These are phyloP conservation scores for Diaporthe amygdali DNA, from an alignment of 2,329 filamentous ascomycete species.

Conservation along the genomic window DNA sequence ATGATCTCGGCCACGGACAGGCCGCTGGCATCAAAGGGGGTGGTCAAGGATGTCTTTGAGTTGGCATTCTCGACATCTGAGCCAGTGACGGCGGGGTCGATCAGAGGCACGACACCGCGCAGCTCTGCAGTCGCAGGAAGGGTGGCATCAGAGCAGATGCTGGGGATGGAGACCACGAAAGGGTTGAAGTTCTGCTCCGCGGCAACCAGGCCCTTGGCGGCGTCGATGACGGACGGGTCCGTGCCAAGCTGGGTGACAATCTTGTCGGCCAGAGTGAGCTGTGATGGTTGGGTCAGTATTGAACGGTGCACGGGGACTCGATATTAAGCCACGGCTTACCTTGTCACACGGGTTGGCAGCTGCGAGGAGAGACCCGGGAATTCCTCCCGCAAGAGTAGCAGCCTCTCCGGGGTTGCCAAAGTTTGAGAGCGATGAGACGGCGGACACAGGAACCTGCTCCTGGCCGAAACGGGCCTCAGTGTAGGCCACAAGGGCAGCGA, in stretches of 20 bases:
- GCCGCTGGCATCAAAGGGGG: slow-evolving; percentile 64
- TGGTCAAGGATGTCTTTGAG: slow-evolving; percentile 54
- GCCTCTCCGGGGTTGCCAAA: slow-evolving; percentile 65
- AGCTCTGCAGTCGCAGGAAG: slow-evolving; percentile 66
- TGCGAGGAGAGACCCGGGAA: slow-evolving; percentile 67
- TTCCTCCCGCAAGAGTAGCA: slow-evolving; percentile 65
- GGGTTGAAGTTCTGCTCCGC: slow-evolving; percentile 79
- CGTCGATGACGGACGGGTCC: slow-evolving; percentile 63
- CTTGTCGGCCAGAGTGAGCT: slow-evolving; percentile 68
- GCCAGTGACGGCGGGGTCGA: slow-evolving; percentile 67
- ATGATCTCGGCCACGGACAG: slow-evolving; percentile 70
- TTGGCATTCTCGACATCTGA: slow-evolving; percentile 65
- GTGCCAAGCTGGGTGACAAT: slow-evolving; percentile 67
- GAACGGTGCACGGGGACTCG: slow-evolving; percentile 26
- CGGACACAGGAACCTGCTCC: slow-evolving; percentile 63
- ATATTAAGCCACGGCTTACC: slow-evolving; percentile 37
- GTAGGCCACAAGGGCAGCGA: slow-evolving; percentile 47
- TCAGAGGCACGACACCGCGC: slow-evolving; percentile 69
- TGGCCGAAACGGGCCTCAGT: slow-evolving; percentile 66
- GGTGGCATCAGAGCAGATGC: slow-evolving; percentile 66
- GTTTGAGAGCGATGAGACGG: slow-evolving; percentile 57
- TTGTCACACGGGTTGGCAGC: slow-evolving; percentile 71
- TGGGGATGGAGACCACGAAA: slow-evolving; percentile 62
- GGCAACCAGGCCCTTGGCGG: slow-evolving; percentile 66
- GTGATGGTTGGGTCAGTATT: background rate